Conservation (phyloP, 768 basidiomycete genomes). For the Phylloporus arenicola region DNA sequence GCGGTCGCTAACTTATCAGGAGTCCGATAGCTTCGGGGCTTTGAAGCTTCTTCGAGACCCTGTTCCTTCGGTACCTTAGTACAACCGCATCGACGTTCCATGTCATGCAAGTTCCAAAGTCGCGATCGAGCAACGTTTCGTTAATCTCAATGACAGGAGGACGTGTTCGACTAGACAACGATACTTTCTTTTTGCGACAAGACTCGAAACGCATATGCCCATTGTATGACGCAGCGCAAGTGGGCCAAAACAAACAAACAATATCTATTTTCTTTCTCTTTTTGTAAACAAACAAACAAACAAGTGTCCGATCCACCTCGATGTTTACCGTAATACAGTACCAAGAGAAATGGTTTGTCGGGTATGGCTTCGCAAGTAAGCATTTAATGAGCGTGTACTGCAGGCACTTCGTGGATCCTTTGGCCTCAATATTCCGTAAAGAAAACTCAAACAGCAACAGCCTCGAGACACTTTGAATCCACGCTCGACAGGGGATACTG, state of each 20-base stretch:
- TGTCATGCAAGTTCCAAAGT: too few species aligned
- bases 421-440: neutral
- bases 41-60: too few species aligned
- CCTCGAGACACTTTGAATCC: neutral
- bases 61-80: too few species aligned
- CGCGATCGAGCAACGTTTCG: too few species aligned
- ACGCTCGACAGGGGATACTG: neutral
- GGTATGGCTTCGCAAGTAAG: neutral
- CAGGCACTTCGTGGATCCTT: neutral
- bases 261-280: neutral
- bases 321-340: neutral
- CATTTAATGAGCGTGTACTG: neutral
- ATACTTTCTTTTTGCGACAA: too few species aligned
- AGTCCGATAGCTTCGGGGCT: too few species aligned
- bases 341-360: neutral
- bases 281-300: neutral
- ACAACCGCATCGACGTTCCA: too few species aligned
- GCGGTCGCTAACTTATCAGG: too few species aligned
- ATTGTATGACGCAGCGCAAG: too few species aligned
- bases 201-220: too few species aligned
- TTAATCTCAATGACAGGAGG: too few species aligned
- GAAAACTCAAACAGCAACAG: neutral
- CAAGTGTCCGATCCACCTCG: neutral
- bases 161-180: too few species aligned
- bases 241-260: neutral